Evolutionary conservation across 306 rosid genomes (phyloP), one percentile per base, ranked within the genome.

Genomic region (Pyrus betulifolia): DNA sequence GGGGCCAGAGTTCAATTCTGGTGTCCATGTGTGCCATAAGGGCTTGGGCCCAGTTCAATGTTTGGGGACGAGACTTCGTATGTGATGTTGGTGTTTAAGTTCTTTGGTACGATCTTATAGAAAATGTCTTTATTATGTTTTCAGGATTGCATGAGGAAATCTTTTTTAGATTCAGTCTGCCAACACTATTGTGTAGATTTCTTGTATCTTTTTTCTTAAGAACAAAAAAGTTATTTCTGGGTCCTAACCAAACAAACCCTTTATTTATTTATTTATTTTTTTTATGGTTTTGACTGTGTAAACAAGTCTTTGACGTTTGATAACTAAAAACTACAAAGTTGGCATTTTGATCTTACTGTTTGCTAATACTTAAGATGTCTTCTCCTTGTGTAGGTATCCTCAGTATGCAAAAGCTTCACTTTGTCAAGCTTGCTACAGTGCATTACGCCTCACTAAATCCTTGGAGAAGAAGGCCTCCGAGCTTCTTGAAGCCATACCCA

Each of bases 361-460:
- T 70, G 25, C 2, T 35, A 11, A 21, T 77, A 9, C 54, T 14
- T 30, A 14, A 5, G 49, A 38, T 67, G 19, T 21, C 52, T 46
- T 63, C 28, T 76, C 28, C 63, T 75, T 69, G 65, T 78, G 68
- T 80, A 94, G 98, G 78, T 91, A 95, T 82, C 93, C 97, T 38
- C 81, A 80, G 81, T 80, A 85, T 82, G 99, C 99, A 67, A 92
- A 92, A 88, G 93, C 92, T 80, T 84, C 97, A 67, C 92, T 89
- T 19, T 95, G 99, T 78, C 97, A 91, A 81, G 97, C 92, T 76
- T 95, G 97, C 87, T 95, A 88, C 83, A 92, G 79, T 75, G 96
- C 92, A n/a, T 79, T 95, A 70, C 97, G 89, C 67, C 97, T 95
- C 55, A 88, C 93, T 17, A 82, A 77, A 74, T 63, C 92, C 23